Conservation (phyloP, 805 yeast genomes). For the Barnettozyma wickerhamii region DNA sequence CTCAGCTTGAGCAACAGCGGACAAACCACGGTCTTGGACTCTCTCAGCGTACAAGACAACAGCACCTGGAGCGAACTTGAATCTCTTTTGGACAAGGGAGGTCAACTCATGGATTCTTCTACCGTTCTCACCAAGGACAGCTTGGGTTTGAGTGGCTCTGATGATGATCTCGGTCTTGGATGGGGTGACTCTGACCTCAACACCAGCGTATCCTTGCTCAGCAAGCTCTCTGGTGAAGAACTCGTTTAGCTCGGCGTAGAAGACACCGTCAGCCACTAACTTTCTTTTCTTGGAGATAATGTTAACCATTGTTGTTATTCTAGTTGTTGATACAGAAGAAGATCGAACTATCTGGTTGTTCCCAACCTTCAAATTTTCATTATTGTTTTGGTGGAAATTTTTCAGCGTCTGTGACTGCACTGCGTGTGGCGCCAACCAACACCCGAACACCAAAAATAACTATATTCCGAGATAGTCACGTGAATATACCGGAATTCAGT, state of each 20-base stretch:
- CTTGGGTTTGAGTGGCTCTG: conserved; percentile 98
- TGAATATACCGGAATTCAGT: too few relatives aligned
- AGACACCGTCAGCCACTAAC: conserved; percentile 99
- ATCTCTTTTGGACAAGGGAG: conserved; percentile 97
- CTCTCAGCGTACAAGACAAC: conserved; percentile 97
- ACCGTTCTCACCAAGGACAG: conserved; percentile 99
- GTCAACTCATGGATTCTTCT: conserved; percentile 99
- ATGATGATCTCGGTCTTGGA: conserved; percentile 96
- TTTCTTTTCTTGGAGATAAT: conserved; percentile 95
- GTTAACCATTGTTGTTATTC: conserved; percentile 23
- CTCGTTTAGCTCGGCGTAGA: conserved; percentile 99
- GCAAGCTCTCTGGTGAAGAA: conserved; percentile 99
- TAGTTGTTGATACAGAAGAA: conserved; percentile 2
- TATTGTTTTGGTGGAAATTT: conserved; percentile 3
- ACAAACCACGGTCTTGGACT: conserved; percentile 98
- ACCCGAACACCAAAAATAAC: conserved; percentile 8
- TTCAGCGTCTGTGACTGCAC: conserved; percentile 7
- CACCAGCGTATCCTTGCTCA: conserved; percentile 99
- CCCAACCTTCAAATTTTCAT: background rate
- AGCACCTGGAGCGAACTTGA: conserved; percentile 91
- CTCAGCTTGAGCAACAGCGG: conserved; percentile 99
- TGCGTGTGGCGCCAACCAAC: conserved; percentile 1
- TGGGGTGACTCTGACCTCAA: conserved; percentile 98
- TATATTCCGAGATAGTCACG: too few relatives aligned
- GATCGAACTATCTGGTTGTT: too few relatives aligned